Evolutionary conservation across 352 stramenopile genomes (phyloP).

Genomic region (Stephanocyclus meneghinianus): DNA sequence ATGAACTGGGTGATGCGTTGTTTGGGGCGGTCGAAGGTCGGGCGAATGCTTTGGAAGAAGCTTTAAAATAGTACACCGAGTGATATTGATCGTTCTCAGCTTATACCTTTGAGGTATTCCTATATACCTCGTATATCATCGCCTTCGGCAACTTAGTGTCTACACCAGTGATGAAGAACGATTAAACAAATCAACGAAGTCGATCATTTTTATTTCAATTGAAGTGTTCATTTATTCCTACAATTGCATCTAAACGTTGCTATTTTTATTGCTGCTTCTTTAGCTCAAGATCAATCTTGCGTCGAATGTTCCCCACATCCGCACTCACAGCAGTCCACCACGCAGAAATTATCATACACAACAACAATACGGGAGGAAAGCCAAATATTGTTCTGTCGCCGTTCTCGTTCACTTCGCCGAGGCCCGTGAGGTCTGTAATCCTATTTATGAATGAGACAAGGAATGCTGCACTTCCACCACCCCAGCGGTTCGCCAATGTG

Average conservation of each 20-base stretch:
- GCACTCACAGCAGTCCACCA: conserved; percentile 78
- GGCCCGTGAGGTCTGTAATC: conserved; percentile 51
- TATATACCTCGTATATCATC: too few species aligned
- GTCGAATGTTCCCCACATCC: conserved; percentile 71
- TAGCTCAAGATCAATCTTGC: conserved; percentile 71
- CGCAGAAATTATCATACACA: conserved; percentile 65
- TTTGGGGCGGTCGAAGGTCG: conserved; percentile 79
- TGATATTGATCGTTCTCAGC: background rate
- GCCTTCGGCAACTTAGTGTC: too few species aligned
- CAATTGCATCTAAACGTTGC: background rate
- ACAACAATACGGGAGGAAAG: conserved; percentile 68
- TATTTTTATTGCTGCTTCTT: conserved; percentile 67
- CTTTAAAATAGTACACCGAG: conserved; percentile 44
- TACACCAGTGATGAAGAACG: too few species aligned
- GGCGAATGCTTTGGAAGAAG: conserved; percentile 78
- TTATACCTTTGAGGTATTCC: too few species aligned
- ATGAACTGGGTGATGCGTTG: conserved; percentile 78
- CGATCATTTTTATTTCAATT: too few species aligned
- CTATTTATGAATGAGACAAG: conserved; percentile 66
- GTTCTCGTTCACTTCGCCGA: conserved; percentile 43
- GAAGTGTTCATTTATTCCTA: background rate
- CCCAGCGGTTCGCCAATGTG: conserved; percentile 80
- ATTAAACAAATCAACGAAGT: too few species aligned
- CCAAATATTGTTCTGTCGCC: conserved; percentile 60
- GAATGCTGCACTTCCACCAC: conserved; percentile 77